A percentile compares a stretch with the other conserved stretches of the same genome.
These are phyloP conservation scores for Thielaviopsis cerberus DNA, from an alignment of 2,329 filamentous ascomycete genomes.

Conservation along the genomic window DNA sequence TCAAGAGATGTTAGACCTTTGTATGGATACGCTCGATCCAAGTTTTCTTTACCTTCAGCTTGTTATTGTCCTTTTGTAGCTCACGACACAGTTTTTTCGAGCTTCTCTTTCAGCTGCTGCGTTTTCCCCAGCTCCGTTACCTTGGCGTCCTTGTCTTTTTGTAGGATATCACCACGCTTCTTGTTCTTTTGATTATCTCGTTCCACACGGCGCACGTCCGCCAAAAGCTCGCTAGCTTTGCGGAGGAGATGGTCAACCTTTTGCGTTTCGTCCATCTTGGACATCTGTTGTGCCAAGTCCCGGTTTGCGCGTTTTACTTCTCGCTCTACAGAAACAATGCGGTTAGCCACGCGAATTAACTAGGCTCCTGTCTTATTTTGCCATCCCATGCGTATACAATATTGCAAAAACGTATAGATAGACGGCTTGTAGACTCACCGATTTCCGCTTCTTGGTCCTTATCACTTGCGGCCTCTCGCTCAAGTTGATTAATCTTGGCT, in stretches of 20 bases:
- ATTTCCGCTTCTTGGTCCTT: slow-evolving; percentile 95
- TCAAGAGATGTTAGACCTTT: background rate
- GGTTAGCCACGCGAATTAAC: background rate
- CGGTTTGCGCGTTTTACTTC: slow-evolving; percentile 88
- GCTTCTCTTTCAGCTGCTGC: slow-evolving; percentile 77
- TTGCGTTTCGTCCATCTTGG: slow-evolving; percentile 78
- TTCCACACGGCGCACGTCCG: slow-evolving; percentile 89
- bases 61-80: slow-evolving; percentile 91
- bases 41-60: slow-evolving; percentile 83
- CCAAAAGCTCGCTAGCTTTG: slow-evolving; percentile 75
- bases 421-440: slow-evolving; percentile 34
- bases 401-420: background rate
- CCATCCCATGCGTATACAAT: background rate
- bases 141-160: slow-evolving; percentile 89
- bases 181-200: slow-evolving; percentile 90
- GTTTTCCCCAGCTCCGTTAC: slow-evolving; percentile 81
- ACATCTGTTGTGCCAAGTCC: slow-evolving; percentile 72
- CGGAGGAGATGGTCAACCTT: slow-evolving; percentile 82
- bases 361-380: background rate
- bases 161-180: slow-evolving; percentile 79
- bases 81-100: slow-evolving; percentile 92
- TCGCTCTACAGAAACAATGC: slow-evolving; percentile 40
- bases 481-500: slow-evolving; percentile 85
- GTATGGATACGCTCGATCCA: background rate
- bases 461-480: slow-evolving; percentile 80